Percentiles rank a stretch among this genome's conserved stretches.
Conservation (phyloP, 495 filamentous ascomycete genomes). For the Cryomyces antarcticus region DNA sequence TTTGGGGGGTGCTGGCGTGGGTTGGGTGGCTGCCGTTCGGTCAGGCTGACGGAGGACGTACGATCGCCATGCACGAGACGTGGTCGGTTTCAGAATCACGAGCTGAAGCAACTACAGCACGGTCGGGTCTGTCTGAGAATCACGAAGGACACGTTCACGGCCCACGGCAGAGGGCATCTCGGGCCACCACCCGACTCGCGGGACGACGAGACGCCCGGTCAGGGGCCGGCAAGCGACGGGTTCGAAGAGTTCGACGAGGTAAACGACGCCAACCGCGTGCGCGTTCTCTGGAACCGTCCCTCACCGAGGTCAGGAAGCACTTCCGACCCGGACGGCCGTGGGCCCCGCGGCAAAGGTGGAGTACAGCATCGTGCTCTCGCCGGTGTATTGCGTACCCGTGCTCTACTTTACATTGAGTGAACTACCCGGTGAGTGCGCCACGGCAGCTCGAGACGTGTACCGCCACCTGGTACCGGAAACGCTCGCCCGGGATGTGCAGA, state of each 20-base stretch:
- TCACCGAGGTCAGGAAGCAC: neutral
- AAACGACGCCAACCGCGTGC: neutral
- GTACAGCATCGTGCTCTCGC: conserved; percentile 39
- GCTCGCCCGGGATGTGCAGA: conserved; percentile 33
- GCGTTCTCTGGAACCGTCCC: neutral
- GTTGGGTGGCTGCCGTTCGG: neutral
- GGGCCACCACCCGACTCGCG: neutral
- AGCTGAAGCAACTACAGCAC: neutral
- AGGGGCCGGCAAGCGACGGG: neutral
- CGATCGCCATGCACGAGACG: neutral
- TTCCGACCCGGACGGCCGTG: neutral
- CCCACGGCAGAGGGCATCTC: neutral
- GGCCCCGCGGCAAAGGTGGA: conserved; percentile 17
- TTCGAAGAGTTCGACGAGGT: conserved; percentile 1
- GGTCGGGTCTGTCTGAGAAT: neutral
- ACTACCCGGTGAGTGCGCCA: conserved; percentile 12
- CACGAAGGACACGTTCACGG: neutral
- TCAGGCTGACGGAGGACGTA: neutral
- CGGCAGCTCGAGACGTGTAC: conserved; percentile 42
- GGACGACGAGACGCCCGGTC: neutral
- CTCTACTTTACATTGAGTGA: conserved; percentile 35
- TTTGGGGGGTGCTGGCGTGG: neutral
- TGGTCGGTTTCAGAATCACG: neutral
- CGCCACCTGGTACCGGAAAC: conserved; percentile 43
- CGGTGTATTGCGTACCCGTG: conserved; percentile 34